Evolutionary conservation across 805 yeast genomes (phyloP).

Genomic region (Ogataea saltuana): DNA sequence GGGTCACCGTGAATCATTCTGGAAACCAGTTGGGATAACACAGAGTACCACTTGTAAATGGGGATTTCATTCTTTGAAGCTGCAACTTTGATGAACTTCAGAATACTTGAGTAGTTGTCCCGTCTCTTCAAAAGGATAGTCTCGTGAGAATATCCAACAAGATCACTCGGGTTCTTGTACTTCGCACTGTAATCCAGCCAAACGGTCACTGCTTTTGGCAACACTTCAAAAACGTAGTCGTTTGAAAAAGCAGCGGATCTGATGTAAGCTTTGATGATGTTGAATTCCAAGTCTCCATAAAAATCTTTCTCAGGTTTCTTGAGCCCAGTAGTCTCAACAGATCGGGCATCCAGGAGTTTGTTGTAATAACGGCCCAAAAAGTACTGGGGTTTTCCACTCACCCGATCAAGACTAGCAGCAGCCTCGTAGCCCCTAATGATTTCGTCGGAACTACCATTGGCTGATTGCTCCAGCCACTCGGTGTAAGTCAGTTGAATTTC

Average conservation of each 20-base stretch:
- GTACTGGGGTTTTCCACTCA: conserved; percentile 74
- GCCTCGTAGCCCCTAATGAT: conserved; percentile 68
- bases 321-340: conserved; percentile 30
- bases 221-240: conserved; percentile 71
- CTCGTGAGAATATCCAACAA: conserved; percentile 30
- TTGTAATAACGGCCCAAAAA: conserved; percentile 77
- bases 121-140: conserved; percentile 33
- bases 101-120: conserved; percentile 46
- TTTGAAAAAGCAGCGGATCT: conserved; percentile 63
- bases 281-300: conserved; percentile 54
- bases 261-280: conserved; percentile 56
- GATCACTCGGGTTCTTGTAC: conserved; percentile 30
- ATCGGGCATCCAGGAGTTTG: conserved; percentile 69
- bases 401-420: conserved; percentile 53
- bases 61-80: conserved; percentile 47
- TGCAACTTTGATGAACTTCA: conserved; percentile 45
- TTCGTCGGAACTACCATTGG: conserved; percentile 73
- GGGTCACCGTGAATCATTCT: conserved; percentile 66
- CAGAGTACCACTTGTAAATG: conserved; percentile 71
- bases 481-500: conserved; percentile 75
- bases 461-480: conserved; percentile 84
- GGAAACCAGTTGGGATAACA: conserved; percentile 81
- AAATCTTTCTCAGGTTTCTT: conserved; percentile 33
- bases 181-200: conserved; percentile 79
- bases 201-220: conserved; percentile 85